Evolutionary conservation across 1,284 basidiomycete species (phyloP).

Genomic region (Trichosporon sp.): DNA sequence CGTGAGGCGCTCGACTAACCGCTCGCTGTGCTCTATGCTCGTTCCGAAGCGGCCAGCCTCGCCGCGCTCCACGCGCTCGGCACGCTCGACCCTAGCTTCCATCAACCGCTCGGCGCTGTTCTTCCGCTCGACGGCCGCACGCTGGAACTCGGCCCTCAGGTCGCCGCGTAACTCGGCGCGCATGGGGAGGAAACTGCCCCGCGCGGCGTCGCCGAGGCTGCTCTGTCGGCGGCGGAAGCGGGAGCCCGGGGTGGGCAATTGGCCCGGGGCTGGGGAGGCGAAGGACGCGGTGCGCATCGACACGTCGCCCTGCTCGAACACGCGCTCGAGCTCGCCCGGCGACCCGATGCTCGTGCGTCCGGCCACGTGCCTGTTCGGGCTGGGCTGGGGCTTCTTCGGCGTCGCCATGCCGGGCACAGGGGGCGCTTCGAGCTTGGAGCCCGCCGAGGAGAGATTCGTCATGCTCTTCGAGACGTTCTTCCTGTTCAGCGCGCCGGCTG

Average conservation of each 20-base stretch:
- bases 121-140: slow-evolving; percentile 3
- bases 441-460: slow-evolving; percentile 45
- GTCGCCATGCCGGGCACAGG: slow-evolving; percentile 9
- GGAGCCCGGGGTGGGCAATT: slow-evolving; percentile 27
- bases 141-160: not conserved
- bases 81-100: not conserved
- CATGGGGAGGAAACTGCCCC: not conserved
- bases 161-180: too few species aligned
- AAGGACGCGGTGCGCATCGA: slow-evolving; percentile 47
- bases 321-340: slow-evolving; percentile 44
- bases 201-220: not conserved
- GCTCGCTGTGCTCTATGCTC: not conserved
- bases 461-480: slow-evolving; percentile 33
- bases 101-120: not conserved
- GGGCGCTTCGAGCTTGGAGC: slow-evolving; percentile 34
- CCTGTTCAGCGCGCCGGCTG: slow-evolving; percentile 37
- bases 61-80: not conserved
- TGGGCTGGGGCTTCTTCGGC: slow-evolving; percentile 15
- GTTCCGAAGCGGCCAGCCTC: not conserved
- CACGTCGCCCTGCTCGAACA: slow-evolving; percentile 44
- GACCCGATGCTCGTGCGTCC: slow-evolving; percentile 48
- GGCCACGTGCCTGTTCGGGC: slow-evolving; percentile 23
- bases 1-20: not conserved
- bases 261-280: slow-evolving; percentile 37
- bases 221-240: slow-evolving; percentile 6